phyloP scores from a whole-genome alignment of 2,329 filamentous ascomycete species.

The Beauveria bassiana region DNA sequence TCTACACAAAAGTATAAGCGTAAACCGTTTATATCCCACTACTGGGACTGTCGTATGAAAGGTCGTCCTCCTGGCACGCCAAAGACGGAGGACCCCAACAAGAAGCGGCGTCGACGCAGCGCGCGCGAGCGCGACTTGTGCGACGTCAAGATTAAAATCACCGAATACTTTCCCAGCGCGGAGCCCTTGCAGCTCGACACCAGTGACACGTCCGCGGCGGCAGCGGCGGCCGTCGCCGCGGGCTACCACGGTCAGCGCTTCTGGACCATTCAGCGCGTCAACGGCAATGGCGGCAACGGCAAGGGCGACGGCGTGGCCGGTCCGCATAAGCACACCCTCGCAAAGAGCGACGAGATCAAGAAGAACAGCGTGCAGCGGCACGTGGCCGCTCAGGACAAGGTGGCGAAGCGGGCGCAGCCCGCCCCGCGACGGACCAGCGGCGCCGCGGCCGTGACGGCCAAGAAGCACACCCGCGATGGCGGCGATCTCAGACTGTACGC shows the following conservation, averaged over 20 bases:
- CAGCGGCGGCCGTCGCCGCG: conserved; percentile 21
- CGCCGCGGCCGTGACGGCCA: conserved; percentile 58
- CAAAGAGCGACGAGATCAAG: conserved; percentile 71
- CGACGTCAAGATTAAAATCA: conserved; percentile 82
- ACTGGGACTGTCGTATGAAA: conserved; percentile 79
- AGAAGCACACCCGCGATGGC: conserved; percentile 64
- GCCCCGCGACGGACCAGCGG: conserved; percentile 67
- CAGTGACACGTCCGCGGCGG: conserved; percentile 11
- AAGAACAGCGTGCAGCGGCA: conserved; percentile 69
- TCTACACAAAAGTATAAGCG: conserved; percentile 76
- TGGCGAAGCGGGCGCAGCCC: conserved; percentile 58
- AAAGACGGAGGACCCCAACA: conserved; percentile 71
- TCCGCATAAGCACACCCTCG: conserved; percentile 66
- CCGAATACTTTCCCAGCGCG: conserved; percentile 60
- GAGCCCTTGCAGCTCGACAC: conserved; percentile 24
- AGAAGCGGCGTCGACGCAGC: conserved; percentile 72
- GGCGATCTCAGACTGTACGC: conserved; percentile 70
- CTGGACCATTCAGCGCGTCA: conserved; percentile 71
- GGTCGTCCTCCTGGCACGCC: conserved; percentile 70
- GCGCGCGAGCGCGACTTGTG: conserved; percentile 73
- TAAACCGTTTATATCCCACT: conserved; percentile 75
- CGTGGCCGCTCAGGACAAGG: conserved; percentile 56
- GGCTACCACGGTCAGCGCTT: conserved; percentile 46
- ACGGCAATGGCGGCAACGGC: conserved; percentile 67
- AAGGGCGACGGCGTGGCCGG: conserved; percentile 62